These are phyloP conservation scores for Rugiboletus extremiorientalis DNA, from an alignment of 1,284 basidiomycete genomes.

Conservation along the genomic window DNA sequence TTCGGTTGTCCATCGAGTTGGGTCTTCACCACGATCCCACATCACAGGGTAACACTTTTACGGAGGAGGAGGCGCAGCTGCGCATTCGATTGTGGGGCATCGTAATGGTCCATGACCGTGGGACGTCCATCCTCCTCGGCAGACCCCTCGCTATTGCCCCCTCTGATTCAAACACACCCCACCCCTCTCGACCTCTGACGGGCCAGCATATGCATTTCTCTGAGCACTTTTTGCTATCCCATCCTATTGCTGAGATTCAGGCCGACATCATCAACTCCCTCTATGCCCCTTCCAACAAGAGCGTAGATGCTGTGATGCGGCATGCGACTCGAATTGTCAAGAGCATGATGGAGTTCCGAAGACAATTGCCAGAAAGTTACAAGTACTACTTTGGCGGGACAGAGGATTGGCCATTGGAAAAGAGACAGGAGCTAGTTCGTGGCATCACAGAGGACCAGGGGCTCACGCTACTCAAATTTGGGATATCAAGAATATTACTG, in stretches of 20 bases:
- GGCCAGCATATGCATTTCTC: conserved; percentile 46
- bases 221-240: conserved; percentile 70
- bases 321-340: conserved; percentile 76
- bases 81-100: conserved; percentile 80
- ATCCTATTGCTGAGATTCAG: conserved; percentile 74
- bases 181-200: conserved; percentile 52
- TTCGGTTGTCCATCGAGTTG: conserved; percentile 75
- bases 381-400: conserved; percentile 71
- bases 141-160: conserved; percentile 80
- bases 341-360: conserved; percentile 65
- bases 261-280: conserved; percentile 83
- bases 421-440: conserved; percentile 62
- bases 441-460: conserved; percentile 77
- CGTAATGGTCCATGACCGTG: conserved; percentile 79
- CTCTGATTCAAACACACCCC: conserved; percentile 74
- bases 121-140: conserved; percentile 79
- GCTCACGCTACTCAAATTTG: conserved; percentile 74
- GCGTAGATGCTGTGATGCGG: conserved; percentile 65
- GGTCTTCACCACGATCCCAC: conserved; percentile 82
- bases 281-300: conserved; percentile 68
- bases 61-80: conserved; percentile 68
- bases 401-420: conserved; percentile 64
- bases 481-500: conserved; percentile 74
- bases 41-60: conserved; percentile 62
- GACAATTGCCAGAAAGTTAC: conserved; percentile 66